A percentile compares a stretch with the other conserved stretches of the same genome.
These are phyloP conservation scores for Leccinum arenicola DNA, from an alignment of 768 basidiomycete genomes.

Conservation along the genomic window DNA sequence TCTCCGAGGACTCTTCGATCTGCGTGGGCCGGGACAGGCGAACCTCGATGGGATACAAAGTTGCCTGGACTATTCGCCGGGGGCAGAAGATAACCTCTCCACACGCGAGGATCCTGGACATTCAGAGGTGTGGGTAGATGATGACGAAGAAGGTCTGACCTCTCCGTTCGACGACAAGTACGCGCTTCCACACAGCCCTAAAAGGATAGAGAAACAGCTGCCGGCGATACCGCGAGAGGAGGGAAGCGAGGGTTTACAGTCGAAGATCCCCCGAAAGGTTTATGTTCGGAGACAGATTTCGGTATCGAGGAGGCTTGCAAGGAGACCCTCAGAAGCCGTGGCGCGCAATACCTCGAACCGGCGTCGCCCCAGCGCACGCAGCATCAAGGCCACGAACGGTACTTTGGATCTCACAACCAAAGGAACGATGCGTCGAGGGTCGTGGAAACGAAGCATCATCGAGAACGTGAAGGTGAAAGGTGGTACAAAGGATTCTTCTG, in stretches of 20 bases:
- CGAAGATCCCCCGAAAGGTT: slow-evolving; percentile 23
- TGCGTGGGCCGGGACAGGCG: slow-evolving; percentile 24
- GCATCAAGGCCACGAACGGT: slow-evolving; percentile 9
- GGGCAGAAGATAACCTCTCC: slow-evolving; percentile 5
- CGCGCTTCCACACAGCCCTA: slow-evolving; percentile 7
- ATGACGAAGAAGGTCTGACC: slow-evolving; percentile 23
- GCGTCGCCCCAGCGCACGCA: slow-evolving; percentile 17
- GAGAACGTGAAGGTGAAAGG: slow-evolving; percentile 17
- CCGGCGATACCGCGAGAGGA: slow-evolving; percentile 12
- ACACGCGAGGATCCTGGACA: slow-evolving; percentile 8
- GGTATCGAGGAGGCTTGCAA: slow-evolving; percentile 6
- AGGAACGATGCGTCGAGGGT: slow-evolving; percentile 23
- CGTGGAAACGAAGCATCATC: slow-evolving; percentile 25
- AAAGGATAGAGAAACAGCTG: slow-evolving; percentile 13
- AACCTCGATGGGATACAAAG: slow-evolving; percentile 25
- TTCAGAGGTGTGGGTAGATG: slow-evolving; percentile 24
- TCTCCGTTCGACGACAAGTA: slow-evolving; percentile 28
- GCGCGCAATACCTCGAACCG: slow-evolving; percentile 12
- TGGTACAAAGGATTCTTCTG: slow-evolving; percentile 7
- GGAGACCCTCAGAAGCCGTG: background rate
- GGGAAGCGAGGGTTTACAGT: slow-evolving; percentile 1
- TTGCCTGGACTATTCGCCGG: slow-evolving; percentile 25
- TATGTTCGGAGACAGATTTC: slow-evolving; percentile 17
- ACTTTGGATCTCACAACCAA: slow-evolving; percentile 10
- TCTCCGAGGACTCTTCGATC: slow-evolving; percentile 31